A percentile compares a stretch with the other conserved stretches of the same genome.
Evolutionary conservation across 192 early-diverging fungal genomes (phyloP).

Genomic region (Backusella liffmaniae): DNA sequence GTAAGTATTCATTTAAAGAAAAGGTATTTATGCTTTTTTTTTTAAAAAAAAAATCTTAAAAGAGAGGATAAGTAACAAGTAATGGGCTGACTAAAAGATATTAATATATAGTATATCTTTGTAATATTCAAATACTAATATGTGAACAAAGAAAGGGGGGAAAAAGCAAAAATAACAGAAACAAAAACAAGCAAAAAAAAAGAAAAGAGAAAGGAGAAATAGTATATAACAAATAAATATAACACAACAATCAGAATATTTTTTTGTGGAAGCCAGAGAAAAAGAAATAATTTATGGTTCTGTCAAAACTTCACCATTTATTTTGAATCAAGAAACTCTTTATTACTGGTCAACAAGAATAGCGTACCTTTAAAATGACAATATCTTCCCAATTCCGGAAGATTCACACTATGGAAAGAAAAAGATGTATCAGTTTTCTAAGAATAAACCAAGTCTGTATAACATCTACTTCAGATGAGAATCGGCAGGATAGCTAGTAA

Average conservation of each 20-base stretch:
- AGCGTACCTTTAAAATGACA: not conserved
- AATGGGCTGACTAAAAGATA: not conserved
- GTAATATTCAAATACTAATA: not conserved
- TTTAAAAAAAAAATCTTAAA: not conserved
- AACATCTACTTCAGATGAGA: not conserved
- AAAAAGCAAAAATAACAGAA: not conserved
- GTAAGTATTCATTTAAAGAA: not conserved
- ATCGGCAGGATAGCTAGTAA: not conserved
- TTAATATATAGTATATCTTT: not conserved
- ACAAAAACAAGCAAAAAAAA: not conserved
- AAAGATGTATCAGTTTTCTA: constrained; percentile 1
- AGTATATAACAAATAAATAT: not conserved
- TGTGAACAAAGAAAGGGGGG: not conserved
- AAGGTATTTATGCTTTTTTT: not conserved
- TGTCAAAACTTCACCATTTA: constrained; percentile 9
- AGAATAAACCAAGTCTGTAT: not conserved
- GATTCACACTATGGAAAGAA: constrained; percentile 5
- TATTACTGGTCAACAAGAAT: not conserved
- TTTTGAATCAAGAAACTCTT: not conserved
- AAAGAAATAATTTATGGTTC: not conserved
- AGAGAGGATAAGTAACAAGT: not conserved
- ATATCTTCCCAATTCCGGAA: not conserved
- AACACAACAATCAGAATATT: not conserved
- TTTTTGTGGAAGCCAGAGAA: constrained; percentile 1
- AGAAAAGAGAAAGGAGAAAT: not conserved